Percentiles rank a stretch among this genome's conserved stretches.
These are phyloP conservation scores for Lactarius hatsudake DNA, from an alignment of 768 basidiomycete species.

Conservation along the genomic window DNA sequence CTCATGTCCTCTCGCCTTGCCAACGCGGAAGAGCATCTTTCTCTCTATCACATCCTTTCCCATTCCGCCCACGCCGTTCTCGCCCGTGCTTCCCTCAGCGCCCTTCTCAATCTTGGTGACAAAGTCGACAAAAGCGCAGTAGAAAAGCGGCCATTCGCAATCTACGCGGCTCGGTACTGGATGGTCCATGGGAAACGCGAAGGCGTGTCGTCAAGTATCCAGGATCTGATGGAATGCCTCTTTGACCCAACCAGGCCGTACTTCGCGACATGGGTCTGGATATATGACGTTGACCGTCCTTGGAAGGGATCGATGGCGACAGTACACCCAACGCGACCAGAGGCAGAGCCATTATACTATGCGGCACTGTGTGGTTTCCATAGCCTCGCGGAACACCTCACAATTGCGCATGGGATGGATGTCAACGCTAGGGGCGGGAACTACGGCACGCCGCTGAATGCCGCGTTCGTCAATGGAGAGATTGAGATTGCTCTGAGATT, in stretches of 20 bases:
- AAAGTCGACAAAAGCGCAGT: not conserved
- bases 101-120: slow-evolving; percentile 2
- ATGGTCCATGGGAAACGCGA: not conserved
- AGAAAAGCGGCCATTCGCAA: not conserved
- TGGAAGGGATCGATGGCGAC: slow-evolving; percentile 1
- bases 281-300: slow-evolving; percentile 6
- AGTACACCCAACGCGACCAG: not conserved
- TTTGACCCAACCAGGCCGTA: not conserved
- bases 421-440: not conserved
- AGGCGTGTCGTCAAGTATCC: not conserved
- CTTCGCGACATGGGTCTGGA: slow-evolving; percentile 10
- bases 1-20: slow-evolving; percentile 12
- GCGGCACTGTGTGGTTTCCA: not conserved
- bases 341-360: slow-evolving; percentile 4
- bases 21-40: not conserved
- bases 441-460: not conserved
- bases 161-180: slow-evolving; percentile 16
- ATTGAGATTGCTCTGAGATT: not conserved
- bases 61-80: not conserved
- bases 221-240: not conserved
- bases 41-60: not conserved
- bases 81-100: not conserved
- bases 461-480: not conserved
- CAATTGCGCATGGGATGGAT: not conserved
- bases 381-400: not conserved